Conservation (phyloP, 139 green algal species). For the Chlorella sp. region DNA sequence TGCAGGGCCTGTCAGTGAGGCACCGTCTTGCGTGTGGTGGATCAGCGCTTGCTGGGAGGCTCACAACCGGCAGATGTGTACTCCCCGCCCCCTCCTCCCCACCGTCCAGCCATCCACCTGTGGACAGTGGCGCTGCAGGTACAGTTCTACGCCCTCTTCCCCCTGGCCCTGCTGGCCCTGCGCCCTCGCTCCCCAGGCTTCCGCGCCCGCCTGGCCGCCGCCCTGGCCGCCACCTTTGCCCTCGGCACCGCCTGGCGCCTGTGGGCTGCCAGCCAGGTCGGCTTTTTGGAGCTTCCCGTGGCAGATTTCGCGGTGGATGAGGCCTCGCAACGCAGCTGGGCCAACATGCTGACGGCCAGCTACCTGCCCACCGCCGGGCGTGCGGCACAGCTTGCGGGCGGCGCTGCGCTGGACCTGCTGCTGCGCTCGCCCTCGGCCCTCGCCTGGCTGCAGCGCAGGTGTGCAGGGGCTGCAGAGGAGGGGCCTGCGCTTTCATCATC, state of each 20-base stretch:
- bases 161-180: slow-evolving; percentile 6
- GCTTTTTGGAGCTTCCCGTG: background rate
- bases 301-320: background rate
- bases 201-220: background rate
- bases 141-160: background rate
- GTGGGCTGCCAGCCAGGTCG: background rate
- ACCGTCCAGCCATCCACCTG: background rate
- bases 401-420: slow-evolving; percentile 21
- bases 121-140: background rate
- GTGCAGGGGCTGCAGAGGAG: background rate
- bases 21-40: background rate
- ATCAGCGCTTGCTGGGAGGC: background rate
- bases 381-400: background rate
- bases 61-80: background rate
- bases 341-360: background rate
- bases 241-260: slow-evolving; percentile 7
- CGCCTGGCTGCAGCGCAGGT: background rate
- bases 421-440: background rate
- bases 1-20: background rate
- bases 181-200: background rate
- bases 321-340: background rate
- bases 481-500: too few relatives aligned
- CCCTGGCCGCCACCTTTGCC: background rate
- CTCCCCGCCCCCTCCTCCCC: background rate
- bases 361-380: background rate